These are phyloP conservation scores for Mycotypha africana DNA, from an alignment of 371 early-diverging fungal species.

Conservation along the genomic window DNA sequence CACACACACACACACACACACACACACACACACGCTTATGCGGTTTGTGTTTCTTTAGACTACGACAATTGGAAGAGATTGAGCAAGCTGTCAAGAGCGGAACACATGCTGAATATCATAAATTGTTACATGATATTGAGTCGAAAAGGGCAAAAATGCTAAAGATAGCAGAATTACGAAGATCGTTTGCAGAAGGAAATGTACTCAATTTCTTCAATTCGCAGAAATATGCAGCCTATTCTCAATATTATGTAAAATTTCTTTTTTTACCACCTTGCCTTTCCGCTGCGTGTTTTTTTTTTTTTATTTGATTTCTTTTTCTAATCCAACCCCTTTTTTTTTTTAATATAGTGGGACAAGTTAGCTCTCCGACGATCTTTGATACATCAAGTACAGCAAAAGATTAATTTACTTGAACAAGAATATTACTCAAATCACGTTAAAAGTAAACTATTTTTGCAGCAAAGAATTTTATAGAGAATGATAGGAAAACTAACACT, in stretches of 20 bases:
- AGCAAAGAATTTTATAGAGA: no score
- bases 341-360: conserved; percentile 29
- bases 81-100: conserved; percentile 25
- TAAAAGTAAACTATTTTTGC: no score
- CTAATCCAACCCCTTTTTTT: no score
- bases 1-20: background rate
- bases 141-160: conserved; percentile 15
- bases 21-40: background rate
- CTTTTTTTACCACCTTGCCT: background rate
- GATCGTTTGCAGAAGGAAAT: conserved; percentile 22
- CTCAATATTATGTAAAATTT: conserved; percentile 21
- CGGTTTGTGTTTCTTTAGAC: conserved; percentile 12
- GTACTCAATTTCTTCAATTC: conserved; percentile 16
- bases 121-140: conserved; percentile 19
- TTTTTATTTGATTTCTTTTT: background rate
- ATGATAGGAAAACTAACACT: background rate
- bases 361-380: conserved; percentile 24
- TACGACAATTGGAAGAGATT: conserved; percentile 23
- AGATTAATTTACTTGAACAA: conserved; percentile 23
- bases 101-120: conserved; percentile 24
- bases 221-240: conserved; percentile 22
- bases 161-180: conserved; percentile 16
- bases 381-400: conserved; percentile 27
- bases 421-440: conserved; percentile 26
- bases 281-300: no score